Percentiles rank a stretch among this genome's conserved stretches.
Evolutionary conservation across 306 rosid genomes (phyloP).

Genomic region (Carpinus viminea): DNA sequence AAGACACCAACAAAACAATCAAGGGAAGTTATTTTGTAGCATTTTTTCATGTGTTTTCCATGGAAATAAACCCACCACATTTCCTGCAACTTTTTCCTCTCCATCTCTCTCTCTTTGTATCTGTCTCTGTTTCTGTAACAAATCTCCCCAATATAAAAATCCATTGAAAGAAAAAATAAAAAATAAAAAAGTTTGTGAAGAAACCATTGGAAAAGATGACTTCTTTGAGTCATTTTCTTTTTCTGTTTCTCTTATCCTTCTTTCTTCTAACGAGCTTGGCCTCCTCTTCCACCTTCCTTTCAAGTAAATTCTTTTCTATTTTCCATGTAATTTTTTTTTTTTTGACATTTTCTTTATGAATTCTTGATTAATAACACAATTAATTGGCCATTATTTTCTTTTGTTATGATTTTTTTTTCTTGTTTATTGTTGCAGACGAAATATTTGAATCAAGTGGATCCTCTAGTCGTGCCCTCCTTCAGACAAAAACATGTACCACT

Average conservation of each 20-base stretch:
- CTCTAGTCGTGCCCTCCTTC: constrained; percentile 74
- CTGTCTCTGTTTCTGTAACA: background rate
- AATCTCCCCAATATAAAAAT: background rate
- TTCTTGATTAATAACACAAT: too few species aligned
- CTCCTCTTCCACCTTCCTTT: constrained; percentile 51
- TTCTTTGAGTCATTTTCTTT: constrained; percentile 42
- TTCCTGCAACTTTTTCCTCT: too few species aligned
- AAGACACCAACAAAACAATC: too few species aligned
- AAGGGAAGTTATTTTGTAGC: too few species aligned
- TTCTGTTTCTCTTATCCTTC: constrained; percentile 33
- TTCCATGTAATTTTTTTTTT: background rate
- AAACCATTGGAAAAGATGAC: constrained; percentile 39
- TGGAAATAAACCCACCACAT: too few species aligned
- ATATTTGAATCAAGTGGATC: constrained; percentile 18
- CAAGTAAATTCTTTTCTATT: constrained; percentile 40
- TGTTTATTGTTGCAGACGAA: constrained; percentile 40
- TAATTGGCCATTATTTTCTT: too few species aligned
- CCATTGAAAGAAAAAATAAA: background rate
- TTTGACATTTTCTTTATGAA: too few species aligned
- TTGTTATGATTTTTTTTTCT: background rate
- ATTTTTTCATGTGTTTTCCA: too few species aligned
- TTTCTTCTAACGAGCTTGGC: constrained; percentile 46
- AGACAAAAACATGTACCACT: constrained; percentile 57
- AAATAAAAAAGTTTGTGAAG: constrained; percentile 27
- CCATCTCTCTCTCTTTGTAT: too few species aligned